Base-by-base conservation (phyloP, 345 rosid species). In the Heritiera littoralis region DNA sequence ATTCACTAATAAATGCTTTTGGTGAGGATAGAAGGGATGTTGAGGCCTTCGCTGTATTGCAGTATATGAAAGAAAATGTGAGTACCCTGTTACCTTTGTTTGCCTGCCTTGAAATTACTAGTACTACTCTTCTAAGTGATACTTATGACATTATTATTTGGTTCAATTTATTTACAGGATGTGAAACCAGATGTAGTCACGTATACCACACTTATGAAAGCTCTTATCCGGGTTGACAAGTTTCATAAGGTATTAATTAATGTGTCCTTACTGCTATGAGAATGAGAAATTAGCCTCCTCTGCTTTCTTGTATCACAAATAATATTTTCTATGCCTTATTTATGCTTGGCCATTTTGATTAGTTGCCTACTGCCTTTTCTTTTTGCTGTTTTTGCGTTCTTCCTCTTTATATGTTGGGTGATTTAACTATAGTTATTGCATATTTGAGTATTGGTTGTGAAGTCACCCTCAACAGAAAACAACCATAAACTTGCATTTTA, bases 171-270 rank as follows among this genome's bases (percentile, higher is more conserved):
- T 52, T 79, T 88, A 87, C 92, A 96, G 99, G 90, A 86, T 18
- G 79, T 96, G 84, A 92, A 90, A 67, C 97, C 99, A 43, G 98
- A 96, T n/a, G 99, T 96, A 59, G 91, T 96, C 60, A 94, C 99
- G 0, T 96, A 90, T 81, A 96, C 99, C 32, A 94, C 98, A 45
- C 95, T 94, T 54, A 94, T 96, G 97, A 96, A 96, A 84, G 87
- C 97, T 83, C 89, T 94, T 40, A 91, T 96, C 77, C 98, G 97
- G 35, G 97, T 90, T 59, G 98, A 91, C 72, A 92, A 95, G 83
- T 95, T 88, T 78, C 80, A 89, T 10, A 86, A 92, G 97, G 99
- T 96, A 89, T 76, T 56, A 6, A 49, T 54, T 52, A 10, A 45
- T 38, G 61, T 28, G 46, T 67, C 46, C 52, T n/a, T 52, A 15